phyloP scores from a whole-genome alignment of 352 stramenopile species.

The Pythium insidiosum region DNA sequence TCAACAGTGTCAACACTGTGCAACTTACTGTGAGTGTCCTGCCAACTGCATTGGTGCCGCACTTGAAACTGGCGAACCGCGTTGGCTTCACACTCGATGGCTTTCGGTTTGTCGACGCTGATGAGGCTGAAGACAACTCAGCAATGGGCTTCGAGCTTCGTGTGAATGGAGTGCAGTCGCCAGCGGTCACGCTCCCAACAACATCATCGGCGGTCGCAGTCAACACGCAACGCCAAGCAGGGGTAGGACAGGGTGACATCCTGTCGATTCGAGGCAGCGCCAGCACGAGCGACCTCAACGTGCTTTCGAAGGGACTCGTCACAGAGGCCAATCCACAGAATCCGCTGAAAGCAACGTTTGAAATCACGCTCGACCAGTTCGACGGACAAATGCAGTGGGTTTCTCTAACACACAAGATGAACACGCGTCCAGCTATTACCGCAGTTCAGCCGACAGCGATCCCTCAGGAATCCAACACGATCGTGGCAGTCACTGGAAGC shows the following conservation, averaged over 20 bases:
- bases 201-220: conserved; percentile 7
- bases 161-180: conserved; percentile 8
- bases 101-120: conserved; percentile 11
- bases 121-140: conserved; percentile 13
- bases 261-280: conserved; percentile 13
- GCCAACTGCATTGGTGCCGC: conserved; percentile 7
- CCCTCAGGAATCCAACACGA: too few species aligned
- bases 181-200: conserved; percentile 4
- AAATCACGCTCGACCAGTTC: conserved; percentile 5
- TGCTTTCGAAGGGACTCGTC: conserved; percentile 4
- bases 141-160: conserved; percentile 9
- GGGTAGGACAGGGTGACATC: not conserved
- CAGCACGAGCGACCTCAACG: conserved; percentile 6
- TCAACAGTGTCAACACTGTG: not conserved
- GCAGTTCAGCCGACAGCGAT: too few species aligned
- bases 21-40: conserved; percentile 4
- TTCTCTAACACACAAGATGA: too few species aligned
- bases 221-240: conserved; percentile 1
- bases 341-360: conserved; percentile 6
- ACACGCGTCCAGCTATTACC: too few species aligned
- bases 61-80: conserved; percentile 8
- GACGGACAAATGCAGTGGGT: not conserved
- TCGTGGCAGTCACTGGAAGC: too few species aligned
- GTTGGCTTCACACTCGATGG: conserved; percentile 6
- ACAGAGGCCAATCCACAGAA: conserved; percentile 7